Evolutionary conservation across 1,284 basidiomycete genomes (phyloP), one percentile per base, ranked within the genome.

Genomic region (Tylopilus orsonianus): DNA sequence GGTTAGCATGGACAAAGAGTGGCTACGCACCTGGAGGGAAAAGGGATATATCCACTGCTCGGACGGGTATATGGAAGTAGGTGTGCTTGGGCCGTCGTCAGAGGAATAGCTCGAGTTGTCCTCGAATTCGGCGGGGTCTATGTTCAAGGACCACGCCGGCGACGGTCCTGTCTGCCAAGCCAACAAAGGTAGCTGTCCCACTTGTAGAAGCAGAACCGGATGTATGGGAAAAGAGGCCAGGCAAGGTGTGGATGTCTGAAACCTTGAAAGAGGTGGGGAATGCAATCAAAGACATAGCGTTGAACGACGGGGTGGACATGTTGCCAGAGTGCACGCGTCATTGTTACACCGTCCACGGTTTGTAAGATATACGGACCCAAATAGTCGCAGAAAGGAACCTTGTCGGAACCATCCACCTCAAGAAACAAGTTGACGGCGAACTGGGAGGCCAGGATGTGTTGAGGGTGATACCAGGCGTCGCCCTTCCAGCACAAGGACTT

Each of bases 401-500:
- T 13, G 1, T 12, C 2, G 35, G 39, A 1, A 22, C 43, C 29
- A 5, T 38, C 30, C 1, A 37, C 0, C 41, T 67, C 55, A 13
- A 64, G 10, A 19, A 67, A 64, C 0, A 64, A 37, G 33, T 67
- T 67, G 3, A 66, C 52, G n/a, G 62, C 61, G 13, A 63, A 63
- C 3, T 42, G 32, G 19, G 57, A 53, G 13, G 55, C 56, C 8
- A 54, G 48, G 22, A 56, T 40, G 10, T 60, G 52, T 35, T 63
- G 53, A 12, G 57, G 49, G 29, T 23, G 13, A 27, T 64, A 60
- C 2, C 32, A 1, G 1, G 53, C 52, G 4, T 0, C 44, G 2
- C 54, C 59, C 14, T 22, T 29, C 6, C 5, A n/a, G 8, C 22
- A 36, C 0, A 40, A 2, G 22, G 6, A 10, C 5, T 39, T 42